These are phyloP conservation scores for Panaeolus cyanescens DNA, from an alignment of 768 basidiomycete species.

Conservation along the genomic window DNA sequence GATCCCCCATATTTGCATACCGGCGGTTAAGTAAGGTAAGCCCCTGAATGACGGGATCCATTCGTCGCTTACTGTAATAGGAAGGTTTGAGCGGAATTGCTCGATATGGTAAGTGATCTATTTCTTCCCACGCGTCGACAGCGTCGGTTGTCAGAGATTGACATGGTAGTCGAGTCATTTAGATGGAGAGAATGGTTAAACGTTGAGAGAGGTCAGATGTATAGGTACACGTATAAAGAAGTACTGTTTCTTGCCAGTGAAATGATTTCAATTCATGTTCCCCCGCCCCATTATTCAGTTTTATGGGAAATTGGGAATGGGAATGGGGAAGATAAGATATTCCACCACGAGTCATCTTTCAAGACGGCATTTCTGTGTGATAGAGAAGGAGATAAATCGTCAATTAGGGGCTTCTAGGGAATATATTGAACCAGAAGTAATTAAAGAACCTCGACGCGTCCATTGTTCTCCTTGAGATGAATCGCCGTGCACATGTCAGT, in stretches of 20 bases:
- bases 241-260: not conserved
- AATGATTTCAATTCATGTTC: not conserved
- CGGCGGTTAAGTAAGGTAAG: not conserved
- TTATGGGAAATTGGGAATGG: not conserved
- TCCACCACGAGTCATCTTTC: not conserved
- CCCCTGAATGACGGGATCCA: constrained; percentile 1
- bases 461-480: not conserved
- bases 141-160: no score
- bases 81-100: not conserved
- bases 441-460: constrained; percentile 1
- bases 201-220: not conserved
- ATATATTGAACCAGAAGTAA: not conserved
- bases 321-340: not conserved
- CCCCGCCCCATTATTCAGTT: not conserved
- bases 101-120: not conserved
- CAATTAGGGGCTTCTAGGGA: not conserved
- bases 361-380: not conserved
- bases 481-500: no score
- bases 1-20: not conserved
- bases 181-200: not conserved
- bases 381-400: not conserved
- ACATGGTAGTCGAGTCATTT: not conserved
- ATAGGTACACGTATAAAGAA: not conserved
- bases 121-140: no score
- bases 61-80: not conserved